Evolutionary conservation across 345 rosid species (phyloP).

Genomic region (Linum tenue): DNA sequence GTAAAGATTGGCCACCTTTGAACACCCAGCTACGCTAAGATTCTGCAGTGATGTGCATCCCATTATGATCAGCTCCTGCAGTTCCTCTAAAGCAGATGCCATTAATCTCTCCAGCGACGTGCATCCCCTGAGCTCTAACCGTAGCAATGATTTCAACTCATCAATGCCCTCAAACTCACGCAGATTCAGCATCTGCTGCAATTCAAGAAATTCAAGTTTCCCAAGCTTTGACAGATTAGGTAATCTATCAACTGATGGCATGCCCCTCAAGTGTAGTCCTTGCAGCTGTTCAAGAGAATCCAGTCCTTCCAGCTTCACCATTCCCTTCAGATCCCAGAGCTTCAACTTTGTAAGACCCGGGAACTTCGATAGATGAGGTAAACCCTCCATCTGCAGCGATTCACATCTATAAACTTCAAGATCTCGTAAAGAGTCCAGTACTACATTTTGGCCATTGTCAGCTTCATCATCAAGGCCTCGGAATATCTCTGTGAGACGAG

Average conservation of each 20-base stretch:
- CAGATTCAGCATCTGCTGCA: neutral
- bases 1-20: no score
- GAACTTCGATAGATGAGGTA: neutral
- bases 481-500: neutral
- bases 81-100: no score
- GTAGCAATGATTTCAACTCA: no score
- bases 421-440: neutral
- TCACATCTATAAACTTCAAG: neutral
- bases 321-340: neutral
- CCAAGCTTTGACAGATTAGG: neutral
- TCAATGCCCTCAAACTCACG: neutral
- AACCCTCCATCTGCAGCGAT: neutral
- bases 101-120: no score
- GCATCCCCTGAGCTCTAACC: no score
- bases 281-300: neutral
- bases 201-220: neutral
- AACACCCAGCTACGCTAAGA: no score
- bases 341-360: neutral
- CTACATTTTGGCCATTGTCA: no score
- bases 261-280: neutral
- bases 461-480: neutral
- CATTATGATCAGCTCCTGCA: no score
- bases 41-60: no score
- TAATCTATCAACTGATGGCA: neutral
- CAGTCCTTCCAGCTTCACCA: neutral